A percentile compares a stretch with the other conserved stretches of the same genome.
Conservation (phyloP, 345 rosid genomes). For the Pelargonium nanum region DNA sequence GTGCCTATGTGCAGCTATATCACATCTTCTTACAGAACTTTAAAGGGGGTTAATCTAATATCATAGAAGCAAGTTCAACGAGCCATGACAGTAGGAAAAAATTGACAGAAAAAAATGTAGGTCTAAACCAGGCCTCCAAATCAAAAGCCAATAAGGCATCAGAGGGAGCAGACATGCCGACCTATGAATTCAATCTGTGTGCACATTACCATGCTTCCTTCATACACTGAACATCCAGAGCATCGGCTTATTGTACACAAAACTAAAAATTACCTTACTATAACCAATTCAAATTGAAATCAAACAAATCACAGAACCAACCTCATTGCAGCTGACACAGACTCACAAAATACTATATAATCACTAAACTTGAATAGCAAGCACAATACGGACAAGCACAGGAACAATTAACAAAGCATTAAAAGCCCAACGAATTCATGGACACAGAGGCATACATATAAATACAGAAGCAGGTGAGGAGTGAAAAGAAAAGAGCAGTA, state of each 20-base stretch:
- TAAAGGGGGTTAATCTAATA: neutral
- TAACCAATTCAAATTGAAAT: neutral
- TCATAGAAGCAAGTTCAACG: neutral
- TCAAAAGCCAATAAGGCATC: conserved; percentile 7
- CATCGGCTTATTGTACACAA: conserved; percentile 15
- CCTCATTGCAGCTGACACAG: neutral
- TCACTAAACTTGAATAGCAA: too few relatives aligned
- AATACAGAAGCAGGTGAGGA: neutral
- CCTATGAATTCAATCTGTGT: conserved; percentile 9
- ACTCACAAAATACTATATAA: neutral
- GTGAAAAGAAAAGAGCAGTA: conserved; percentile 4
- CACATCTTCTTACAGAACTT: neutral
- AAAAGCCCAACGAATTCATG: neutral
- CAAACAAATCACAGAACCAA: neutral
- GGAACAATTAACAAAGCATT: neutral
- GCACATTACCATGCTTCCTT: neutral
- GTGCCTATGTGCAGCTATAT: too few relatives aligned
- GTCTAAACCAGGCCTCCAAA: conserved; percentile 5
- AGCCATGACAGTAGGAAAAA: conserved; percentile 1
- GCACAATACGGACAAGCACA: neutral
- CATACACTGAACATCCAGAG: conserved; percentile 4
- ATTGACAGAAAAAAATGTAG: neutral
- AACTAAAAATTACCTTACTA: neutral
- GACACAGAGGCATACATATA: neutral
- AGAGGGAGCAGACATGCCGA: conserved; percentile 9